These are phyloP conservation scores for Neurospora sp. DNA, from an alignment of 495 filamentous ascomycete species.

Conservation along the genomic window DNA sequence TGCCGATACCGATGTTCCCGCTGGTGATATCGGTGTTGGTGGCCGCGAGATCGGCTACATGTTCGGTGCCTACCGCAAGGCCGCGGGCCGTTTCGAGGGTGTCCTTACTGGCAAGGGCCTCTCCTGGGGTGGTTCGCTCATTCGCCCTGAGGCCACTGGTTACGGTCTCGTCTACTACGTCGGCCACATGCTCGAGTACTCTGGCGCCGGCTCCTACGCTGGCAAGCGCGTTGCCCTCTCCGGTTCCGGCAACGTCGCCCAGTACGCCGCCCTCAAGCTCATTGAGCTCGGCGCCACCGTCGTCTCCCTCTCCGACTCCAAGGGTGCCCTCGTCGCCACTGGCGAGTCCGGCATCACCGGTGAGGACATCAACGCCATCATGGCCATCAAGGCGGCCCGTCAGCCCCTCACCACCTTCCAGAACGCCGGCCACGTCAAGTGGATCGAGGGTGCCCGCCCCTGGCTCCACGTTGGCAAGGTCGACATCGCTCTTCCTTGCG, in stretches of 20 bases:
- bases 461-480: constrained; percentile 83
- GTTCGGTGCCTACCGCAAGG: constrained; percentile 89
- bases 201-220: constrained; percentile 74
- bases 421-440: constrained; percentile 60
- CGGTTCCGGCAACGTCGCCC: constrained; percentile 95
- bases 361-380: constrained; percentile 68
- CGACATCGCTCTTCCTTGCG: constrained; percentile 84
- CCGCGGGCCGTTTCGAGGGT: constrained; percentile 85
- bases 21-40: constrained; percentile 88
- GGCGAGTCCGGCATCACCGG: constrained; percentile 58
- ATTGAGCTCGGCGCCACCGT: constrained; percentile 93
- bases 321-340: constrained; percentile 67
- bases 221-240: constrained; percentile 96
- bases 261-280: constrained; percentile 94
- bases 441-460: constrained; percentile 78
- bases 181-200: constrained; percentile 88
- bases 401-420: constrained; percentile 60
- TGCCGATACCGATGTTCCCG: constrained; percentile 89
- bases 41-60: constrained; percentile 87
- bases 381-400: constrained; percentile 75
- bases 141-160: constrained; percentile 93
- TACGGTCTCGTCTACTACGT: constrained; percentile 98
- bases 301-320: constrained; percentile 87
- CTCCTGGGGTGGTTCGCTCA: constrained; percentile 86
- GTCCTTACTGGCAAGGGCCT: constrained; percentile 92